Conservation (phyloP, 2,329 filamentous ascomycete species). For the Exophiala xenobiotica region DNA sequence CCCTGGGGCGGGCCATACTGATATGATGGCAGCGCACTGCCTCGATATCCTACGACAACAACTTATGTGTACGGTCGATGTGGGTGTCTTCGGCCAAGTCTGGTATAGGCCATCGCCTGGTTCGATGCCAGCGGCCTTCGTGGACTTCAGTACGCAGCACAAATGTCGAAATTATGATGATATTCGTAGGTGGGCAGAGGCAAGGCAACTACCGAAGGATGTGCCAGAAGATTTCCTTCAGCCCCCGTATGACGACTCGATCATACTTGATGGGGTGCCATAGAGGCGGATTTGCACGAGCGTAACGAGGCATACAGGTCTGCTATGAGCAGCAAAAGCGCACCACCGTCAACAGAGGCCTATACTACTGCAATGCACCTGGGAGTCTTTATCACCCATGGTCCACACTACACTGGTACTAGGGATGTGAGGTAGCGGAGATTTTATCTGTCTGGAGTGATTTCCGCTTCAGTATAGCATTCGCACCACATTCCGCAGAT, state of each 20-base stretch:
- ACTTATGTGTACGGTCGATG: constrained; percentile 63
- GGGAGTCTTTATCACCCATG: neutral
- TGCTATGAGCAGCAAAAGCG: neutral
- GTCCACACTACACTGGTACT: neutral
- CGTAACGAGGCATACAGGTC: neutral
- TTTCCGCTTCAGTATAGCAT: neutral
- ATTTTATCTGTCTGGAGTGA: neutral
- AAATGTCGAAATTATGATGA: constrained; percentile 59
- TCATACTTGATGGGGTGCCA: constrained; percentile 1
- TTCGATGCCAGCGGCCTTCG: constrained; percentile 50
- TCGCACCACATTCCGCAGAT: neutral
- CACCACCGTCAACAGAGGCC: neutral
- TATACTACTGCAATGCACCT: neutral
- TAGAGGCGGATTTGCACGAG: neutral
- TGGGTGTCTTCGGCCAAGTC: constrained; percentile 60
- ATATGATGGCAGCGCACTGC: constrained; percentile 51
- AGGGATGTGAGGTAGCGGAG: neutral
- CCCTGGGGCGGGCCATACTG: neutral
- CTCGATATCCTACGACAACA: constrained; percentile 62
- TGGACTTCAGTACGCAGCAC: constrained; percentile 63
- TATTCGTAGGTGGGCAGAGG: constrained; percentile 55
- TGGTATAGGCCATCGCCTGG: constrained; percentile 49
- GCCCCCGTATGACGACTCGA: constrained; percentile 33
- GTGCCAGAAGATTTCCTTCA: constrained; percentile 45
- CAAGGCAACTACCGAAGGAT: constrained; percentile 50